Percentiles rank a stretch among this genome's conserved stretches.
Evolutionary conservation across 352 stramenopile genomes (phyloP).

Genomic region (Phytophthora chlamydospora): DNA sequence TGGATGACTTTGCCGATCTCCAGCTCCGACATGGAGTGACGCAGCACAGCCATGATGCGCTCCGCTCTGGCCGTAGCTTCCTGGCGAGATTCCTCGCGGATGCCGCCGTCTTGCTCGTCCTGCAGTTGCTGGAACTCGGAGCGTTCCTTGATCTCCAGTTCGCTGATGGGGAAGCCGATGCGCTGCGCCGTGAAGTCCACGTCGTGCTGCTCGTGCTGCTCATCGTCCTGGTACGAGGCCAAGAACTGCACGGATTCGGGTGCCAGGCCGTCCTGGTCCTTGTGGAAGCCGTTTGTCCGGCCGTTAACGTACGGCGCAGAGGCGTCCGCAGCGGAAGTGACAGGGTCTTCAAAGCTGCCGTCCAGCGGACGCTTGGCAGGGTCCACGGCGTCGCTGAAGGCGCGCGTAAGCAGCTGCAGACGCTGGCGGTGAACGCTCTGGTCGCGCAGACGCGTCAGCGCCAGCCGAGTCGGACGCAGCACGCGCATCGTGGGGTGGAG

Average conservation of each 20-base stretch:
- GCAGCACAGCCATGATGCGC: slow-evolving; percentile 75
- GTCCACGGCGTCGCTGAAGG: slow-evolving; percentile 52
- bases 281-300: slow-evolving; percentile 26
- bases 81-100: slow-evolving; percentile 75
- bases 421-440: slow-evolving; percentile 23
- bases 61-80: slow-evolving; percentile 77
- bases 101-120: slow-evolving; percentile 42
- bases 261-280: slow-evolving; percentile 13
- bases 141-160: slow-evolving; percentile 46
- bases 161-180: slow-evolving; percentile 71
- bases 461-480: slow-evolving; percentile 47
- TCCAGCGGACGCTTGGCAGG: slow-evolving; percentile 22
- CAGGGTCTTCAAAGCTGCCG: neutral
- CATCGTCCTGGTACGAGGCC: slow-evolving; percentile 34
- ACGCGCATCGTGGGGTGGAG: slow-evolving; percentile 28
- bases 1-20: slow-evolving; percentile 85
- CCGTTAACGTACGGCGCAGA: slow-evolving; percentile 19
- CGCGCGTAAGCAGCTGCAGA: slow-evolving; percentile 42
- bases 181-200: slow-evolving; percentile 74
- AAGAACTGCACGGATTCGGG: slow-evolving; percentile 31
- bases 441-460: slow-evolving; percentile 42
- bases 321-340: neutral
- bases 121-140: slow-evolving; percentile 30
- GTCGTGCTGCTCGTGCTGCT: slow-evolving; percentile 40
- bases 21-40: slow-evolving; percentile 85